A percentile compares a stretch with the other conserved stretches of the same genome.
Conservation (phyloP, 192 early-diverging fungal genomes). For the Podila verticillata region DNA sequence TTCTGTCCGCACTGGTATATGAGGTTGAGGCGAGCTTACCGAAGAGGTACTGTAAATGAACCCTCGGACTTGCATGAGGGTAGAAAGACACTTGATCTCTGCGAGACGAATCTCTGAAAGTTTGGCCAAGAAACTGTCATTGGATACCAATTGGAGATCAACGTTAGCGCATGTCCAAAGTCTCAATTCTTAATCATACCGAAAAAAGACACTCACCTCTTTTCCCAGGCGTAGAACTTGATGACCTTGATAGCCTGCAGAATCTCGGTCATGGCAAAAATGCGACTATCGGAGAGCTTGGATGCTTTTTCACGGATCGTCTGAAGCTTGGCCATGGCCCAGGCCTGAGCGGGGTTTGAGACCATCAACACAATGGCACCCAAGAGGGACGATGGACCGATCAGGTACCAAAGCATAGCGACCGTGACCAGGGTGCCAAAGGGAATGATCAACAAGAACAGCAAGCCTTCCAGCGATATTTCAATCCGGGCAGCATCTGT, state of each 20-base stretch:
- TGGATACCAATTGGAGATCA: not conserved
- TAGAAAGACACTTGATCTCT: slow-evolving; percentile 85
- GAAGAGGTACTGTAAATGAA: slow-evolving; percentile 67
- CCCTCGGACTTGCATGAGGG: slow-evolving; percentile 73
- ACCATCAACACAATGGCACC: slow-evolving; percentile 74
- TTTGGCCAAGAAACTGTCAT: slow-evolving; percentile 28
- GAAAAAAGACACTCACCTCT: slow-evolving; percentile 53
- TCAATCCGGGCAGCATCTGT: slow-evolving; percentile 43
- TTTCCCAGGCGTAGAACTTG: slow-evolving; percentile 69
- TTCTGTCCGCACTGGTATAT: too few relatives aligned
- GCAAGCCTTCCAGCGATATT: slow-evolving; percentile 2
- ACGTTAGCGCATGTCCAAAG: too few relatives aligned
- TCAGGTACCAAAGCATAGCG: slow-evolving; percentile 70
- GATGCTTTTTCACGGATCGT: slow-evolving; percentile 69
- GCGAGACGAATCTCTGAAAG: slow-evolving; percentile 47
- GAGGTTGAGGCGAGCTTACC: slow-evolving; percentile 8
- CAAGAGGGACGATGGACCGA: slow-evolving; percentile 83
- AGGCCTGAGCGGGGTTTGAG: slow-evolving; percentile 56
- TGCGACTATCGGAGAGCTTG: slow-evolving; percentile 60
- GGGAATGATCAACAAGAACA: slow-evolving; percentile 65
- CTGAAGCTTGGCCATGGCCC: slow-evolving; percentile 76
- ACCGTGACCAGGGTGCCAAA: slow-evolving; percentile 71
- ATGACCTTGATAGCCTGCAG: slow-evolving; percentile 66
- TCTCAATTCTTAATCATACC: too few relatives aligned
- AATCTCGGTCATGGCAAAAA: slow-evolving; percentile 63